Evolutionary conservation across 225 moss, liverwort and hornwort genomes (phyloP).

Genomic region (Bryoerythrophyllum caledonicum): DNA sequence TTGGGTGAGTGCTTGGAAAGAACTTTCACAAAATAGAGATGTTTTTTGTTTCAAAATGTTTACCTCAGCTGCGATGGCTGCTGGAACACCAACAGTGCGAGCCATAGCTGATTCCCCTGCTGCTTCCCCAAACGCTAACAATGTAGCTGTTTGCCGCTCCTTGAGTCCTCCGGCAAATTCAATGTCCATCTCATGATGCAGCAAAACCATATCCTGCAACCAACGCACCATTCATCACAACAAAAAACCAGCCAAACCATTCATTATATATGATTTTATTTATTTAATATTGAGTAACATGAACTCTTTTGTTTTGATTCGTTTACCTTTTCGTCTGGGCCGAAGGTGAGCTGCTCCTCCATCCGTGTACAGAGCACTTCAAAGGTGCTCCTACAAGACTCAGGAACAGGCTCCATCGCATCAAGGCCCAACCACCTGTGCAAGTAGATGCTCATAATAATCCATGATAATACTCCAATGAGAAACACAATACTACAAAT

Average conservation of each 20-base stretch:
- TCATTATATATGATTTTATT: no score
- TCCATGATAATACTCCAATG: background rate
- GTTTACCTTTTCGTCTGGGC: slow-evolving; percentile 76
- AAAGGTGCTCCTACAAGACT: slow-evolving; percentile 69
- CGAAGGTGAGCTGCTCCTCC: slow-evolving; percentile 78
- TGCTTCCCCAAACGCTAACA: slow-evolving; percentile 75
- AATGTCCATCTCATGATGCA: slow-evolving; percentile 87
- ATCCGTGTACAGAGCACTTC: slow-evolving; percentile 78
- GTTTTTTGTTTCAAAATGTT: background rate
- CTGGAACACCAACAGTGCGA: slow-evolving; percentile 81
- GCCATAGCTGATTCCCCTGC: slow-evolving; percentile 82
- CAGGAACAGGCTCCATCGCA: slow-evolving; percentile 56
- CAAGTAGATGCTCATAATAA: background rate
- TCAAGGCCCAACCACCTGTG: slow-evolving; percentile 87
- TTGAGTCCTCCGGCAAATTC: slow-evolving; percentile 40
- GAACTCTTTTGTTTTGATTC: no score
- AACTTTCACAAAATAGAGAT: no score
- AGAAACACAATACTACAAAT: no score
- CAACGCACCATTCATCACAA: background rate
- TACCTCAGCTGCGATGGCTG: slow-evolving; percentile 93
- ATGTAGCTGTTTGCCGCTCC: slow-evolving; percentile 82
- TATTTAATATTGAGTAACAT: no score
- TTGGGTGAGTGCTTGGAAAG: no score
- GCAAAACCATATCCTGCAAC: slow-evolving; percentile 81
- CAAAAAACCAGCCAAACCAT: no score